Evolutionary conservation across 2,329 filamentous ascomycete genomes (phyloP).

Genomic region (Penicillium palitans): DNA sequence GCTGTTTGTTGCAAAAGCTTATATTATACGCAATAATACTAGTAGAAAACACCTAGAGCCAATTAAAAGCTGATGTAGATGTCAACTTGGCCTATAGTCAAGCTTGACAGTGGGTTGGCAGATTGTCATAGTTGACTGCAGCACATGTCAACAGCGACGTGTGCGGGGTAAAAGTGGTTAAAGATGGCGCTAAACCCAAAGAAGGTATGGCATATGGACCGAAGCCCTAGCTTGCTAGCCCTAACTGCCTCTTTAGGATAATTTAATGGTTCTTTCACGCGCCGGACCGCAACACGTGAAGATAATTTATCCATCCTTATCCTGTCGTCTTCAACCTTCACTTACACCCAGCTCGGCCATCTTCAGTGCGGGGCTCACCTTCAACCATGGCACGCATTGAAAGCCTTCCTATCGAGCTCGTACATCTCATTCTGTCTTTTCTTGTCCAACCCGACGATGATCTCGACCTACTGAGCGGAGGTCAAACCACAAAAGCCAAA

Average conservation of each 20-base stretch:
- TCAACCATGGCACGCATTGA: slow-evolving; percentile 20
- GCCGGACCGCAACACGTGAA: background rate
- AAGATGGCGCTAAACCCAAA: background rate
- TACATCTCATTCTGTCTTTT: slow-evolving; percentile 20
- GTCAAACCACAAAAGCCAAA: background rate
- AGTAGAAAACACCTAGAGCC: too few species aligned
- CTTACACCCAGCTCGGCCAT: background rate
- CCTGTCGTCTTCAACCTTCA: background rate
- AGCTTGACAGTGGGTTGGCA: background rate
- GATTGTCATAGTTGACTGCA: background rate
- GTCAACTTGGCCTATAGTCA: background rate
- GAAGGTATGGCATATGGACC: background rate
- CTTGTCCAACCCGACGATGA: background rate
- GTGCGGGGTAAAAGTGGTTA: background rate
- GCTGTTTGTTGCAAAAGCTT: background rate
- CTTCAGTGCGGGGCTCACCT: background rate
- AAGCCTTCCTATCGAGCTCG: slow-evolving; percentile 22
- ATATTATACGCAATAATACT: too few species aligned
- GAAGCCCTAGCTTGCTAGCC: background rate
- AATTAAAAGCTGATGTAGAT: background rate
- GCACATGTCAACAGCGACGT: background rate
- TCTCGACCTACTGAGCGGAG: background rate
- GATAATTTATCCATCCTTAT: background rate
- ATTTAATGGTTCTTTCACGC: background rate
- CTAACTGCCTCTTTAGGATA: background rate